Evolutionary conservation across 1,139 yeast genomes (phyloP).

Genomic region (Kodamaea sp.): DNA sequence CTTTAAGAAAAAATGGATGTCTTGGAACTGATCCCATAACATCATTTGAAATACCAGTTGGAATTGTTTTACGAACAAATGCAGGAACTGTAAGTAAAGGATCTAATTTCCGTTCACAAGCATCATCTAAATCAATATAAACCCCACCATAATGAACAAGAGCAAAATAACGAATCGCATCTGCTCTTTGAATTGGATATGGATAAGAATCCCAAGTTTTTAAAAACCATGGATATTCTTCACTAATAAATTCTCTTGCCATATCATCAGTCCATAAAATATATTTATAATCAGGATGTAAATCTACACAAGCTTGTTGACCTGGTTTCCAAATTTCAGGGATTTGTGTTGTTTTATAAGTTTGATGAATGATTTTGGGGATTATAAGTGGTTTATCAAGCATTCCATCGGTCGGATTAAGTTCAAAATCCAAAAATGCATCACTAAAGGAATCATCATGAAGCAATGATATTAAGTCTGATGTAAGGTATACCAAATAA

Average conservation of each 20-base stretch:
- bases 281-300: slow-evolving; percentile 85
- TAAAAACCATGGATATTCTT: slow-evolving; percentile 83
- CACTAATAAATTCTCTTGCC: slow-evolving; percentile 73
- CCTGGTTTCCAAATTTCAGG: slow-evolving; percentile 82
- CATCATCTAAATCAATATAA: slow-evolving; percentile 87
- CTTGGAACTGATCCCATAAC: slow-evolving; percentile 86
- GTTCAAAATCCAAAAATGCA: slow-evolving; percentile 57
- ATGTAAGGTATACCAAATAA: slow-evolving; percentile 58
- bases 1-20: slow-evolving; percentile 81
- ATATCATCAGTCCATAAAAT: slow-evolving; percentile 87
- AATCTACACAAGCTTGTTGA: slow-evolving; percentile 67
- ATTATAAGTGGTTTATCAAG: slow-evolving; percentile 51
- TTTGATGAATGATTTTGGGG: slow-evolving; percentile 91
- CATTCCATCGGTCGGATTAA: slow-evolving; percentile 43
- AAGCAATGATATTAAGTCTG: slow-evolving; percentile 71
- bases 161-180: slow-evolving; percentile 86
- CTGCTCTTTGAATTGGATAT: slow-evolving; percentile 86
- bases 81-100: slow-evolving; percentile 80
- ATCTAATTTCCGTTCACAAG: slow-evolving; percentile 73
- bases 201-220: slow-evolving; percentile 72
- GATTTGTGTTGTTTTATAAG: slow-evolving; percentile 72
- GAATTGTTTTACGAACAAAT: slow-evolving; percentile 80
- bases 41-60: slow-evolving; percentile 90
- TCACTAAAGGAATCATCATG: slow-evolving; percentile 69
- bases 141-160: slow-evolving; percentile 84